Percentiles rank a stretch among this genome's conserved stretches.
phyloP scores from a whole-genome alignment of 495 filamentous ascomycete species.

The Parachaetomium inaequale region DNA sequence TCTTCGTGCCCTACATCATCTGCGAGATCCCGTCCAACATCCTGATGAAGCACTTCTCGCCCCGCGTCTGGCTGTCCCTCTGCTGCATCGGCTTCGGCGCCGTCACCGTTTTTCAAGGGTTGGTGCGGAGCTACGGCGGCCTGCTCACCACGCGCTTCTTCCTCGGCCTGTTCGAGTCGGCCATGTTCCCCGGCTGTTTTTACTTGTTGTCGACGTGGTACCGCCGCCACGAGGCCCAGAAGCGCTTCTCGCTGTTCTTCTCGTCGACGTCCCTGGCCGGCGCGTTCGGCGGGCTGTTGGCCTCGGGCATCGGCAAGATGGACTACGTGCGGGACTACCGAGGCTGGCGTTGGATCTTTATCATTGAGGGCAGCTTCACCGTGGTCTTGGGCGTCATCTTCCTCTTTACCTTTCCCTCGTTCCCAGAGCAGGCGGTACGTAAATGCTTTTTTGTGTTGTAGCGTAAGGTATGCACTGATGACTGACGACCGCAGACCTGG shows the following conservation, averaged over 20 bases:
- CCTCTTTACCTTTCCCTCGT: slow-evolving; percentile 79
- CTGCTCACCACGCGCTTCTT: slow-evolving; percentile 82
- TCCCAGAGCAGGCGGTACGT: slow-evolving; percentile 45
- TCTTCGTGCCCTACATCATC: slow-evolving; percentile 89
- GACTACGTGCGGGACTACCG: slow-evolving; percentile 62
- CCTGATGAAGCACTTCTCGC: slow-evolving; percentile 73
- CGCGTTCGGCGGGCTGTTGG: slow-evolving; percentile 81
- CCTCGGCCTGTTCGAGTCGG: slow-evolving; percentile 81
- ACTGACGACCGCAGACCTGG: slow-evolving; percentile 39
- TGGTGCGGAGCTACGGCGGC: slow-evolving; percentile 73
- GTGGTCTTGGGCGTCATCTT: slow-evolving; percentile 65
- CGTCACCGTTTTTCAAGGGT: slow-evolving; percentile 70
- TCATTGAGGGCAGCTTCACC: slow-evolving; percentile 72
- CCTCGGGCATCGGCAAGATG: slow-evolving; percentile 81
- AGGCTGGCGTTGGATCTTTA: slow-evolving; percentile 86
- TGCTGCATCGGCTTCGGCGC: slow-evolving; percentile 86
- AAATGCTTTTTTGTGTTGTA: background rate
- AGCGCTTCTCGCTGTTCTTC: slow-evolving; percentile 86
- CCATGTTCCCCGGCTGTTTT: slow-evolving; percentile 87
- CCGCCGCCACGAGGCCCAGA: slow-evolving; percentile 77
- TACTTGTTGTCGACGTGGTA: slow-evolving; percentile 87
- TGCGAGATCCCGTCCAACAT: slow-evolving; percentile 90
- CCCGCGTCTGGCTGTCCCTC: slow-evolving; percentile 72
- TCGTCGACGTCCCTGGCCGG: slow-evolving; percentile 74
- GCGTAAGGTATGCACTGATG: background rate